A percentile compares a stretch with the other conserved stretches of the same genome.
These are phyloP conservation scores for Porogramme epimiltina DNA, from an alignment of 1,284 basidiomycete genomes.

Conservation along the genomic window DNA sequence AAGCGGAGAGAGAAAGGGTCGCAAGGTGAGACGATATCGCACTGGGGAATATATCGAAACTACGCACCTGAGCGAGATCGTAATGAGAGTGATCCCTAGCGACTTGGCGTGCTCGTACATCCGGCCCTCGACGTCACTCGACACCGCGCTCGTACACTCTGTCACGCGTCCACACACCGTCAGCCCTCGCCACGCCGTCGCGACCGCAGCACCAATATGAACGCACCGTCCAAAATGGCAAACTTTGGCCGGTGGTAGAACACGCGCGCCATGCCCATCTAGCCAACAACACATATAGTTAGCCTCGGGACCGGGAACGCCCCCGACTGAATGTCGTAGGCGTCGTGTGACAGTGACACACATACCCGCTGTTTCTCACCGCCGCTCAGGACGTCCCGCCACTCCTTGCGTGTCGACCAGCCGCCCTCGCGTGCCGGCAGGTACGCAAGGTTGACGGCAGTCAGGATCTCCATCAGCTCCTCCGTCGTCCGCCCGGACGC, in stretches of 20 bases:
- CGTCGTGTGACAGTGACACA: neutral
- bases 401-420: slow-evolving; percentile 89
- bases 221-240: slow-evolving; percentile 72
- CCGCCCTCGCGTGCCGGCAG: slow-evolving; percentile 89
- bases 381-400: slow-evolving; percentile 93
- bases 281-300: neutral
- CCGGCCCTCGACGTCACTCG: slow-evolving; percentile 92
- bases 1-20: no score
- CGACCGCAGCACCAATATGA: neutral
- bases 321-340: no score
- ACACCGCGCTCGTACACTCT: slow-evolving; percentile 97
- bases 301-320: no score
- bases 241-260: slow-evolving; percentile 85
- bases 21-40: no score
- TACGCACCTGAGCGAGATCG: slow-evolving; percentile 77
- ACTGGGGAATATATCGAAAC: no score
- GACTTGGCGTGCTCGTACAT: slow-evolving; percentile 96
- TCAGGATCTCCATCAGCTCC: slow-evolving; percentile 75
- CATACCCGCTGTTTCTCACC: slow-evolving; percentile 92
- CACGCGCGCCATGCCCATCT: slow-evolving; percentile 86
- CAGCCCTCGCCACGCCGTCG: neutral
- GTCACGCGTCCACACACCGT: slow-evolving; percentile 1
- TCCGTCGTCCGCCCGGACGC: slow-evolving; percentile 62
- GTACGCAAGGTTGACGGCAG: slow-evolving; percentile 85
- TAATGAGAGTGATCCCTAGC: slow-evolving; percentile 92